A percentile compares a stretch with the other conserved stretches of the same genome.
Evolutionary conservation across 345 rosid genomes (phyloP).

Genomic region (Rhodamnia rubescens): DNA sequence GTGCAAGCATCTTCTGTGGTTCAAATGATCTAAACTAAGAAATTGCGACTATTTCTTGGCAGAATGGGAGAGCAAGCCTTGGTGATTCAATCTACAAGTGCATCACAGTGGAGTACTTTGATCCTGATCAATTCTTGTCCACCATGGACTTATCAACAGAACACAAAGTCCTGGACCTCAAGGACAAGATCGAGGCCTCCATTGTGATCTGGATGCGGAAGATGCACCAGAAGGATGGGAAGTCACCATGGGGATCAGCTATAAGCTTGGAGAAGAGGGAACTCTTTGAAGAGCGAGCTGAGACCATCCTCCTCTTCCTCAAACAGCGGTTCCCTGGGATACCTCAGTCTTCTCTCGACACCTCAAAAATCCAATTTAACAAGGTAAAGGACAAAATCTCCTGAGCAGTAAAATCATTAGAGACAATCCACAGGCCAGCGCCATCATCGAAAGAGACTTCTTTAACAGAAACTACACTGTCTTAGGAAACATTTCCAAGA

Average conservation of each 20-base stretch:
- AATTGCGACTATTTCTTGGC: background rate
- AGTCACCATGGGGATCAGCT: constrained; percentile 87
- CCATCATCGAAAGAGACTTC: background rate
- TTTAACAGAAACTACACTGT: background rate
- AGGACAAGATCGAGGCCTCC: constrained; percentile 89
- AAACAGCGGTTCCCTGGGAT: constrained; percentile 83
- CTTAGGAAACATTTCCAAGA: background rate
- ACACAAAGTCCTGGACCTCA: constrained; percentile 75
- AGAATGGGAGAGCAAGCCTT: constrained; percentile 93
- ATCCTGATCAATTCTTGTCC: constrained; percentile 66
- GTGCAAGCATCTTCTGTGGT: background rate
- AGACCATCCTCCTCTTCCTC: constrained; percentile 61
- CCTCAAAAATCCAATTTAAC: constrained; percentile 78
- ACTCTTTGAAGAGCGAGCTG: constrained; percentile 88
- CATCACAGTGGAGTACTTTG: constrained; percentile 81
- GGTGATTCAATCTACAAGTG: constrained; percentile 80
- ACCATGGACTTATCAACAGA: constrained; percentile 72
- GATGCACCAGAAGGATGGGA: constrained; percentile 65
- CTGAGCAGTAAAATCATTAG: background rate
- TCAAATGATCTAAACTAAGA: background rate
- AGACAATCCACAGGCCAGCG: background rate
- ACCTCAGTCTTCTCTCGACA: constrained; percentile 84
- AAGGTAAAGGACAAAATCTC: constrained; percentile 23
- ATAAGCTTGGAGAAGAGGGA: constrained; percentile 93
- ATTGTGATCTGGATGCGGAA: constrained; percentile 87